These are phyloP conservation scores for Thinopyrum elongatum DNA, from an alignment of 176 grass and related monocot species.

Conservation along the genomic window DNA sequence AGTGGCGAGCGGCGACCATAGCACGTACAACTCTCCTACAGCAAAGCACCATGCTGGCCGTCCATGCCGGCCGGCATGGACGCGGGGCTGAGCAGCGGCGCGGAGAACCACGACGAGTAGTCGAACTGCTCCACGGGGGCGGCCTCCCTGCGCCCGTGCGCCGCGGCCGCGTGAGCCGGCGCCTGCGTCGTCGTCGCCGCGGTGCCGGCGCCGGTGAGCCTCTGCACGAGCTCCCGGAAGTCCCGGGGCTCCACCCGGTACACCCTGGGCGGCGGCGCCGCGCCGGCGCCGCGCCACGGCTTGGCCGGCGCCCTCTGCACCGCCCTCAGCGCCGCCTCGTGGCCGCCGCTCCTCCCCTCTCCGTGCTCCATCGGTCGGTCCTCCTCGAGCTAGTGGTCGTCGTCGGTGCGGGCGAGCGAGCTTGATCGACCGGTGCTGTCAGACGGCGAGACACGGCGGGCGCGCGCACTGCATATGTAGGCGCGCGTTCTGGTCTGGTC, in stretches of 20 bases:
- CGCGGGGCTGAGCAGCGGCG: constrained; percentile 53
- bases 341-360: background rate
- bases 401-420: background rate
- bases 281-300: background rate
- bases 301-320: constrained; percentile 28
- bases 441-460: background rate
- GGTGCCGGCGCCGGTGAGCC: constrained; percentile 46
- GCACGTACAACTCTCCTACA: background rate
- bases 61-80: constrained; percentile 32
- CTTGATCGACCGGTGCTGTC: background rate
- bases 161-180: background rate
- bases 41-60: background rate
- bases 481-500: background rate
- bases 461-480: background rate
- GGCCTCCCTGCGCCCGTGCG: background rate
- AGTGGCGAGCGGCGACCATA: background rate
- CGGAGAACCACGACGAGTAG: constrained; percentile 48
- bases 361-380: constrained; percentile 23
- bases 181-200: background rate
- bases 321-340: constrained; percentile 19
- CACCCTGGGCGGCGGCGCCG: constrained; percentile 39
- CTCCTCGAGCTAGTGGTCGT: background rate
- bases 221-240: constrained; percentile 65
- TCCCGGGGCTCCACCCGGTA: constrained; percentile 55
- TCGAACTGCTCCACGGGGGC: constrained; percentile 19